Conservation (phyloP, 345 rosid species). For the Citrus trifoliata region DNA sequence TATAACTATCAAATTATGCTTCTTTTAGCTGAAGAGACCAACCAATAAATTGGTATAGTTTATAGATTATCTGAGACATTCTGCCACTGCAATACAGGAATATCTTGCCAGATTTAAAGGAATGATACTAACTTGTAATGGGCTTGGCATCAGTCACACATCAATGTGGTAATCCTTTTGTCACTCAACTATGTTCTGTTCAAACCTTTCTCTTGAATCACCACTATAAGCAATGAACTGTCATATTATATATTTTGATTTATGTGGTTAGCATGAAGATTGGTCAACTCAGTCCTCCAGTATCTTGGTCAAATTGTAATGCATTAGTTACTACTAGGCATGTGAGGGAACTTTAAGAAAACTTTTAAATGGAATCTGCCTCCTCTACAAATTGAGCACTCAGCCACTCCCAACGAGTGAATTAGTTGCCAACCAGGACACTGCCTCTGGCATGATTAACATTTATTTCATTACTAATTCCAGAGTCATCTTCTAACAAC, state of each 20-base stretch:
- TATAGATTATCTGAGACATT: constrained; percentile 6
- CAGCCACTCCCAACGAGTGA: not conserved
- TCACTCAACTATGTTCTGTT: not conserved
- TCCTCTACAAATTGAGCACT: not conserved
- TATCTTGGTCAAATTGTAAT: not conserved
- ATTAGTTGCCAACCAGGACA: not conserved
- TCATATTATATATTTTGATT: not conserved
- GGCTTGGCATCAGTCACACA: constrained; percentile 73
- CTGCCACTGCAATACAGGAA: constrained; percentile 43
- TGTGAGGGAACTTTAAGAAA: not conserved
- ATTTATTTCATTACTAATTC: not conserved
- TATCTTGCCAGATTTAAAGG: constrained; percentile 88
- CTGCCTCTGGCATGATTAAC: not conserved
- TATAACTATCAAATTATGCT: not conserved
- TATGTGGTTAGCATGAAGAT: not conserved
- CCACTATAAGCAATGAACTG: not conserved
- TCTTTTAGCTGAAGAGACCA: not conserved
- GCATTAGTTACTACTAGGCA: not conserved
- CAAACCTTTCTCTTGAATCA: not conserved
- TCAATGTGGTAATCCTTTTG: constrained; percentile 49
- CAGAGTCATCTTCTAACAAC: no score
- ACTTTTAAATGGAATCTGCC: not conserved
- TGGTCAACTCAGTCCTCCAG: not conserved
- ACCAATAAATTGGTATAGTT: not conserved
- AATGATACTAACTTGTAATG: constrained; percentile 88